Conservation (phyloP, 1,139 yeast species). For the Eremothecium gossypii region DNA sequence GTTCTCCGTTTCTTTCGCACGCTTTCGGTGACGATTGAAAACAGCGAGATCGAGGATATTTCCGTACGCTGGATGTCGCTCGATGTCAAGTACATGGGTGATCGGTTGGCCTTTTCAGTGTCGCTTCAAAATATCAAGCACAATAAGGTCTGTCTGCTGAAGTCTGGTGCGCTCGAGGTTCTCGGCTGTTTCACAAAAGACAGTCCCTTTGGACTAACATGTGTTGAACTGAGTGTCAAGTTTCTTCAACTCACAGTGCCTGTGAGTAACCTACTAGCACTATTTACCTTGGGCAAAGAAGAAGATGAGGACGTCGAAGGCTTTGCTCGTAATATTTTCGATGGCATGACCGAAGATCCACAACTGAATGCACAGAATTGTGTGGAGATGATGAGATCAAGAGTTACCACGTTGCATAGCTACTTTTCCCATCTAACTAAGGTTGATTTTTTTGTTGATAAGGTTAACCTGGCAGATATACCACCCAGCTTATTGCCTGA, state of each 20-base stretch:
- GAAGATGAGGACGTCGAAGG: not conserved
- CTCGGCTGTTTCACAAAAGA: not conserved
- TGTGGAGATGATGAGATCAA: not conserved
- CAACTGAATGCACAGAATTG: not conserved
- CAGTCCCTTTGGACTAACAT: conserved; percentile 1
- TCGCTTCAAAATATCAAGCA: not conserved
- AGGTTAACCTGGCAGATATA: conserved; percentile 14
- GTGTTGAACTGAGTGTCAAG: conserved; percentile 3
- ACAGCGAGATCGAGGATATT: not conserved
- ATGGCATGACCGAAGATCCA: not conserved
- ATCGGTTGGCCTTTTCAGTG: not conserved
- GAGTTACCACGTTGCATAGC: not conserved
- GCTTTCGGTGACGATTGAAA: not conserved
- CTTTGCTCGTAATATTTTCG: not conserved
- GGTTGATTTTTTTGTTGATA: conserved; percentile 13
- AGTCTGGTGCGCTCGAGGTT: not conserved
- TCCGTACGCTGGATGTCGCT: not conserved
- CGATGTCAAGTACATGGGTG: conserved; percentile 1
- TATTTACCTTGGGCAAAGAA: not conserved
- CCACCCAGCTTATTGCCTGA: conserved; percentile 18
- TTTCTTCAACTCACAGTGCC: conserved; percentile 4
- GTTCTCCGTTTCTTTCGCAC: not conserved
- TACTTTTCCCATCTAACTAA: conserved; percentile 1
- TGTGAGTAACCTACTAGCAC: not conserved
- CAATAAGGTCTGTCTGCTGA: not conserved